phyloP scores from a whole-genome alignment of 2,329 filamentous ascomycete species.

The Colletotrichum lentis region DNA sequence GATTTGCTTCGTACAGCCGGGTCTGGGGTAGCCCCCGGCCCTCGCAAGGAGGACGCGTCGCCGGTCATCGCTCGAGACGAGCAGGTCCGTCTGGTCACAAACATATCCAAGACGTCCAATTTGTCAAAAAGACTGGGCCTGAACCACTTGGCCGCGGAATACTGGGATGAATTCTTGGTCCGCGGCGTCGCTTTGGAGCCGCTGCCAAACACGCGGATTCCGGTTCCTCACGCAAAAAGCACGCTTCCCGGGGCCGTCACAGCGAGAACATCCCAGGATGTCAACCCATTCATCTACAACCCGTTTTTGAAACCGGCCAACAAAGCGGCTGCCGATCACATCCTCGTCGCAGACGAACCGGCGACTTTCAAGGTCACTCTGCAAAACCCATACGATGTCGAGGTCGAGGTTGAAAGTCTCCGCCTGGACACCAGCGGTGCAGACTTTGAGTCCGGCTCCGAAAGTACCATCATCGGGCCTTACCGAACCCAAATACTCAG shows the following conservation, averaged over 20 bases:
- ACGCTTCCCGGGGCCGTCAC: slow-evolving; percentile 61
- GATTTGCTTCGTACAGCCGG: slow-evolving; percentile 84
- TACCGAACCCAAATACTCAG: slow-evolving; percentile 83
- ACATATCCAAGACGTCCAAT: slow-evolving; percentile 82
- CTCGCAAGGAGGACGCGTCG: slow-evolving; percentile 72
- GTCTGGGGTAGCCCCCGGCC: slow-evolving; percentile 77
- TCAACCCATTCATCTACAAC: slow-evolving; percentile 94
- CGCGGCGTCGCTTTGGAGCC: slow-evolving; percentile 77
- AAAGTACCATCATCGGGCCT: slow-evolving; percentile 76
- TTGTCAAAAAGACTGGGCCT: slow-evolving; percentile 80
- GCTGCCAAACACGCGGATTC: slow-evolving; percentile 64
- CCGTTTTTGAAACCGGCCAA: slow-evolving; percentile 79
- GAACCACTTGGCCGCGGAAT: slow-evolving; percentile 76
- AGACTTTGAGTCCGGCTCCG: slow-evolving; percentile 71
- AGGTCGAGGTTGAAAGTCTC: slow-evolving; percentile 86
- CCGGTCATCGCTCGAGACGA: slow-evolving; percentile 81
- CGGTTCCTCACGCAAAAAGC: slow-evolving; percentile 70
- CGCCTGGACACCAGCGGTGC: slow-evolving; percentile 77
- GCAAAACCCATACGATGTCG: slow-evolving; percentile 94
- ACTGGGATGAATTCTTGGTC: slow-evolving; percentile 96
- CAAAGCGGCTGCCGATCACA: slow-evolving; percentile 67
- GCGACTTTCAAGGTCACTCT: slow-evolving; percentile 82
- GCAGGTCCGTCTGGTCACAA: slow-evolving; percentile 82
- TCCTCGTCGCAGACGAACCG: slow-evolving; percentile 80
- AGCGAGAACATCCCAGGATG: slow-evolving; percentile 64